These are phyloP conservation scores for Usnea hakonensis DNA, from an alignment of 495 filamentous ascomycete species.

Conservation along the genomic window DNA sequence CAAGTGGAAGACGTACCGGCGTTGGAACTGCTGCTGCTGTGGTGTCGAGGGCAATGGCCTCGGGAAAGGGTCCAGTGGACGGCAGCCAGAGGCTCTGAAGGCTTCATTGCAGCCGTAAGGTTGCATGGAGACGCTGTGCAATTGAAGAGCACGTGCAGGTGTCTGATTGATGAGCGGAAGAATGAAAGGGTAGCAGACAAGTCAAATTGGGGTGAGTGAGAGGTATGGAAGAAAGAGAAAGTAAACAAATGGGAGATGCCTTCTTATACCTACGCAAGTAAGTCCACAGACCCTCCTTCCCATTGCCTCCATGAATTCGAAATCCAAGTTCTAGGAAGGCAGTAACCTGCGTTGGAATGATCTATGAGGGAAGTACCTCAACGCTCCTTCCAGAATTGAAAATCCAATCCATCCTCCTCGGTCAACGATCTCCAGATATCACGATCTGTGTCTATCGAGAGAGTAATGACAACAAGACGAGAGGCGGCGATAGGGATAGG, in stretches of 20 bases:
- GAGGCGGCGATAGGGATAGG: not conserved
- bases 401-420: not conserved
- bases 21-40: not conserved
- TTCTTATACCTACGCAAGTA: not conserved
- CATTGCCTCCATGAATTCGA: not conserved
- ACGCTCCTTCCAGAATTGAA: not conserved
- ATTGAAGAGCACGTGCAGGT: not conserved
- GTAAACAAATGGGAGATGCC: not conserved
- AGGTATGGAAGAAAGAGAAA: conserved; percentile 1
- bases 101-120: not conserved
- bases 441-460: not conserved
- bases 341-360: not conserved
- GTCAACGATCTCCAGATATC: not conserved
- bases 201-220: not conserved
- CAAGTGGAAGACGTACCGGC: not conserved
- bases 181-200: not conserved
- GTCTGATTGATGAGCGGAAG: not conserved
- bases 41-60: not conserved
- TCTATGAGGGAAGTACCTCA: not conserved
- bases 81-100: not conserved
- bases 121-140: not conserved
- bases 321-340: not conserved
- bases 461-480: not conserved
- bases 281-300: not conserved
- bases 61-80: not conserved